Conservation (phyloP, 2,329 filamentous ascomycete genomes). For the Phoma herbarum region DNA sequence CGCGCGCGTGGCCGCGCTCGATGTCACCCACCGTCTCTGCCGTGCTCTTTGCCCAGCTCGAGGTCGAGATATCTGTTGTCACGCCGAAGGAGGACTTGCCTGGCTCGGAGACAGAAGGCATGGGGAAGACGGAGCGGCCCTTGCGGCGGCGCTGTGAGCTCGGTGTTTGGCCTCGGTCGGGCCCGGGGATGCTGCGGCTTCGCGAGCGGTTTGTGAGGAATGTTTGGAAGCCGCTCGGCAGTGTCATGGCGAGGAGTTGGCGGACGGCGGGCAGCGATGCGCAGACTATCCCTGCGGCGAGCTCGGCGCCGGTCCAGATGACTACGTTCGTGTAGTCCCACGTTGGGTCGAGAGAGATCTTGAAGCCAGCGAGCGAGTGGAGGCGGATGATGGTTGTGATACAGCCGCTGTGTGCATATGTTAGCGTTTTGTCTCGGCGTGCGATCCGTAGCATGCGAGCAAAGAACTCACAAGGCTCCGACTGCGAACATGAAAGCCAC, state of each 20-base stretch:
- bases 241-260: slow-evolving; percentile 25
- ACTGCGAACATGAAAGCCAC: slow-evolving; percentile 37
- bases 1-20: background rate
- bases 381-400: slow-evolving; percentile 38
- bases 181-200: slow-evolving; percentile 1
- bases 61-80: slow-evolving; percentile 4
- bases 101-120: background rate
- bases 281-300: slow-evolving; percentile 34
- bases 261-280: slow-evolving; percentile 38
- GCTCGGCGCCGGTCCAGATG: slow-evolving; percentile 40
- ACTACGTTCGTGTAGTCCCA: slow-evolving; percentile 38
- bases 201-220: slow-evolving; percentile 11
- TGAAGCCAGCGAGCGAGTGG: slow-evolving; percentile 31
- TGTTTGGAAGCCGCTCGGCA: slow-evolving; percentile 9
- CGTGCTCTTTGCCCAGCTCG: slow-evolving; percentile 1
- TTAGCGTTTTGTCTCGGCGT: background rate
- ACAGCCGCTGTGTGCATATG: slow-evolving; percentile 14
- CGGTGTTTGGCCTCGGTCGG: background rate
- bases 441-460: background rate
- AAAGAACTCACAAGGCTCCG: slow-evolving; percentile 25
- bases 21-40: background rate
- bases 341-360: slow-evolving; percentile 38
- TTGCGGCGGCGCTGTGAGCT: background rate
- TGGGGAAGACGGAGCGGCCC: background rate
- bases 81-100: background rate